These are phyloP conservation scores for Syncephalastrum contaminatum DNA, from an alignment of 371 early-diverging fungal genomes.

Conservation along the genomic window DNA sequence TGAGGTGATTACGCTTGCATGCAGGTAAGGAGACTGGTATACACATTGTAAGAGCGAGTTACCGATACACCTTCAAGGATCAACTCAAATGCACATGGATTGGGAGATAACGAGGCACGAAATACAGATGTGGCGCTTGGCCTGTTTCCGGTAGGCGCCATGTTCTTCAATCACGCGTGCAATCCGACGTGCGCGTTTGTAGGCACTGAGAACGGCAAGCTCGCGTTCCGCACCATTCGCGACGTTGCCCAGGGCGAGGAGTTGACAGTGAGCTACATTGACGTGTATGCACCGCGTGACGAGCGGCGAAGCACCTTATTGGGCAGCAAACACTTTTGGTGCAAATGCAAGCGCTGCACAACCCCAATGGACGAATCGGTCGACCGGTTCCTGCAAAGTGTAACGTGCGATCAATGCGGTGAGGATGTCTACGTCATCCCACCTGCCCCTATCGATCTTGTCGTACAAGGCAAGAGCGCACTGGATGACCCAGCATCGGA, in stretches of 20 bases:
- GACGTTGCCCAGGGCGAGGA: constrained; percentile 57
- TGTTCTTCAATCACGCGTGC: constrained; percentile 70
- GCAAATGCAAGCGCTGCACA: constrained; percentile 70
- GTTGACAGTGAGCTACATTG: constrained; percentile 63
- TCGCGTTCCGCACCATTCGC: constrained; percentile 60
- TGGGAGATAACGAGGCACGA: constrained; percentile 53
- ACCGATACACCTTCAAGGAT: constrained; percentile 30
- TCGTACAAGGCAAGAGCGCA: constrained; percentile 13
- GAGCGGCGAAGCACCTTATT: constrained; percentile 66
- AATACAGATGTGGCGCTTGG: constrained; percentile 61
- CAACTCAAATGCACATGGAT: constrained; percentile 59
- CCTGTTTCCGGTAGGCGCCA: constrained; percentile 60
- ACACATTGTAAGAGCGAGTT: neutral
- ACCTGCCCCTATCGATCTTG: constrained; percentile 32
- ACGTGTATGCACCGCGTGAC: constrained; percentile 67
- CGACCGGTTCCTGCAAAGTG: constrained; percentile 68
- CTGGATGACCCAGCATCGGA: constrained; percentile 28
- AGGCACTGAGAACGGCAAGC: constrained; percentile 47
- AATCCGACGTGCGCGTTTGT: constrained; percentile 67
- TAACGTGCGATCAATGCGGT: constrained; percentile 59
- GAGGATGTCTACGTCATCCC: constrained; percentile 67
- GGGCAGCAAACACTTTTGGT: constrained; percentile 66
- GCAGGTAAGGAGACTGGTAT: constrained; percentile 36
- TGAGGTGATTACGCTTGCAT: constrained; percentile 59
- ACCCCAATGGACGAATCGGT: constrained; percentile 59